Evolutionary conservation across 2,329 filamentous ascomycete genomes (phyloP).

Genomic region (Stachybotrys chlorohalonatus): DNA sequence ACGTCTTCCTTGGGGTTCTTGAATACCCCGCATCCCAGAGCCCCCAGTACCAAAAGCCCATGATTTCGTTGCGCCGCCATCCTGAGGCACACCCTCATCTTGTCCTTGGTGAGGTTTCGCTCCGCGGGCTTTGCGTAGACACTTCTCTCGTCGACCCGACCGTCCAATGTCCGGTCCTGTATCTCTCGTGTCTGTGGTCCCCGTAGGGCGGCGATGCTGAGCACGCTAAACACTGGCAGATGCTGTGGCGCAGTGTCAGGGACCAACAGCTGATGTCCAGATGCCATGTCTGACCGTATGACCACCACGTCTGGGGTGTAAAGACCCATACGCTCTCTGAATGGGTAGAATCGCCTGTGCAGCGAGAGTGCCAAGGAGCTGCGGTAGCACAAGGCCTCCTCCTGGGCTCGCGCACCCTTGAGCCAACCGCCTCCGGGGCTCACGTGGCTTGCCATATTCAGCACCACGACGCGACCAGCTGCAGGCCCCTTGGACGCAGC

Average conservation of each 20-base stretch:
- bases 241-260: slow-evolving; percentile 18
- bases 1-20: slow-evolving; percentile 52
- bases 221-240: slow-evolving; percentile 45
- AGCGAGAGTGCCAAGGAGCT: slow-evolving; percentile 43
- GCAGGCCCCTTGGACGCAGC: slow-evolving; percentile 12
- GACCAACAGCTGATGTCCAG: slow-evolving; percentile 36
- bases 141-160: slow-evolving; percentile 14
- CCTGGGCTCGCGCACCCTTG: slow-evolving; percentile 54
- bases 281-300: slow-evolving; percentile 39
- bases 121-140: slow-evolving; percentile 33
- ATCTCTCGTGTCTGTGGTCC: slow-evolving; percentile 22
- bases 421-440: slow-evolving; percentile 55
- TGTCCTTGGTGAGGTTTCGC: slow-evolving; percentile 47
- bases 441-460: slow-evolving; percentile 56
- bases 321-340: slow-evolving; percentile 38
- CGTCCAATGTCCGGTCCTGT: slow-evolving; percentile 6
- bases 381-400: slow-evolving; percentile 60
- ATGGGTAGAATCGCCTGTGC: slow-evolving; percentile 41
- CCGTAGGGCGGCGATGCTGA: slow-evolving; percentile 50
- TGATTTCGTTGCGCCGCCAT: slow-evolving; percentile 50
- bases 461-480: slow-evolving; percentile 39
- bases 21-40: slow-evolving; percentile 61
- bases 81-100: slow-evolving; percentile 53
- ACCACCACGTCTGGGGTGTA: slow-evolving; percentile 54
- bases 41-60: slow-evolving; percentile 54